phyloP scores from a whole-genome alignment of 257 asterid species.

The Solanum phureja region DNA sequence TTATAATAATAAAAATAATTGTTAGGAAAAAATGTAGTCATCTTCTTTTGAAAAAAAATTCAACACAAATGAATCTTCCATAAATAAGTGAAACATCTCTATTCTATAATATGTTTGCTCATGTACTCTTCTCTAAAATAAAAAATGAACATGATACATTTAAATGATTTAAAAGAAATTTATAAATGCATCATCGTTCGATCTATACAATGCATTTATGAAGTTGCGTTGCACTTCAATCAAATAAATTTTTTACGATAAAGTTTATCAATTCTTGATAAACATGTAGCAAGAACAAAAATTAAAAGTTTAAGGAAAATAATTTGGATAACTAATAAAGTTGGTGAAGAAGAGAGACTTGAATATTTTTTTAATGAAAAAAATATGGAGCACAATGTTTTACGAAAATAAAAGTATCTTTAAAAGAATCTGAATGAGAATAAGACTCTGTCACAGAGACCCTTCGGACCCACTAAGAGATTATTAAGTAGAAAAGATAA shows the following conservation, averaged over 20 bases:
- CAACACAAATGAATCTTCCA: too few species aligned
- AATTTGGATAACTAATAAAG: neutral
- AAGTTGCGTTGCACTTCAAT: neutral
- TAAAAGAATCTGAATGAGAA: neutral
- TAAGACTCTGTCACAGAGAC: neutral
- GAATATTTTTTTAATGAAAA: neutral
- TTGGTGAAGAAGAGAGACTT: neutral
- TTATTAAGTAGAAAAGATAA: neutral
- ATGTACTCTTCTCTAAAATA: too few species aligned
- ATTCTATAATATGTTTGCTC: too few species aligned
- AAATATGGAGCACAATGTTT: neutral
- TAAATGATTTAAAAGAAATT: too few species aligned
- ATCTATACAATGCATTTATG: neutral
- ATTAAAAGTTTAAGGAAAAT: neutral
- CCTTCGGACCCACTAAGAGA: neutral
- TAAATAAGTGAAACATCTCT: too few species aligned
- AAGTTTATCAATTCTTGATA: neutral
- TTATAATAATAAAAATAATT: too few species aligned
- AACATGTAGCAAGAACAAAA: neutral
- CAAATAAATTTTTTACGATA: too few species aligned
- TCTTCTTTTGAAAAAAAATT: too few species aligned
- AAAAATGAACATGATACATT: too few species aligned
- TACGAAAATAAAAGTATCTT: neutral
- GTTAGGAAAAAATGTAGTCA: too few species aligned
- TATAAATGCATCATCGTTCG: neutral